phyloP scores from a whole-genome alignment of 768 basidiomycete genomes.

The Dendrothele bispora region DNA sequence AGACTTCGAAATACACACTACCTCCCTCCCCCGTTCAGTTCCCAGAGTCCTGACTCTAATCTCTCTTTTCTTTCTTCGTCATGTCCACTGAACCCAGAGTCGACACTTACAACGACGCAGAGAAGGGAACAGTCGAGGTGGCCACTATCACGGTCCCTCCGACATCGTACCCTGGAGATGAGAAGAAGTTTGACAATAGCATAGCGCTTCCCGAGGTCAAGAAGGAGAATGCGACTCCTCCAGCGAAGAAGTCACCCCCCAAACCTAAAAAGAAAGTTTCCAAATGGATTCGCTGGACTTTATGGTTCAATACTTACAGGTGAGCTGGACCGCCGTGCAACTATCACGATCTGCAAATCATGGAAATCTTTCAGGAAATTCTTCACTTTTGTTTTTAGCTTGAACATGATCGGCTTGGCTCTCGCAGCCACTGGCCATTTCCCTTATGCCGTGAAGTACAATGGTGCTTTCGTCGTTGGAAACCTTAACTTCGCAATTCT shows the following conservation, averaged over 20 bases:
- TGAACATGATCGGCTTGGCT: conserved; percentile 64
- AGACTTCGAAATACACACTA: background rate
- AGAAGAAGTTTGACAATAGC: conserved; percentile 36
- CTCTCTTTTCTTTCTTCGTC: conserved; percentile 14
- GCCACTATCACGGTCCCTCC: conserved; percentile 30
- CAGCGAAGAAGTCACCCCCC: conserved; percentile 30
- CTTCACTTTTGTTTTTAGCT: conserved; percentile 57
- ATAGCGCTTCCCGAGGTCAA: conserved; percentile 30
- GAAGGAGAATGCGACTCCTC: conserved; percentile 41
- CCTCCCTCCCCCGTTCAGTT: background rate
- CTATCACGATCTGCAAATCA: background rate
- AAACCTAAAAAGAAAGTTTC: conserved; percentile 57
- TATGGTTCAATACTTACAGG: conserved; percentile 79
- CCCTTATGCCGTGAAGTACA: conserved; percentile 58
- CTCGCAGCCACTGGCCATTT: conserved; percentile 66
- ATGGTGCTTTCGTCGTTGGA: conserved; percentile 67
- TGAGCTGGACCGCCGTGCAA: too few species aligned
- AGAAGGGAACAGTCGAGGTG: conserved; percentile 56
- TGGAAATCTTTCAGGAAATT: conserved; percentile 50
- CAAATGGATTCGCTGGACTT: conserved; percentile 54
- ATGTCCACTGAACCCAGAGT: conserved; percentile 46
- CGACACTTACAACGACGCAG: conserved; percentile 49
- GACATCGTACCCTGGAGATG: conserved; percentile 30
- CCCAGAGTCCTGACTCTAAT: background rate
- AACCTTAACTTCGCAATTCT: conserved; percentile 73